Evolutionary conservation across 345 rosid species (phyloP).

Genomic region (Capsella bursapastoris): DNA sequence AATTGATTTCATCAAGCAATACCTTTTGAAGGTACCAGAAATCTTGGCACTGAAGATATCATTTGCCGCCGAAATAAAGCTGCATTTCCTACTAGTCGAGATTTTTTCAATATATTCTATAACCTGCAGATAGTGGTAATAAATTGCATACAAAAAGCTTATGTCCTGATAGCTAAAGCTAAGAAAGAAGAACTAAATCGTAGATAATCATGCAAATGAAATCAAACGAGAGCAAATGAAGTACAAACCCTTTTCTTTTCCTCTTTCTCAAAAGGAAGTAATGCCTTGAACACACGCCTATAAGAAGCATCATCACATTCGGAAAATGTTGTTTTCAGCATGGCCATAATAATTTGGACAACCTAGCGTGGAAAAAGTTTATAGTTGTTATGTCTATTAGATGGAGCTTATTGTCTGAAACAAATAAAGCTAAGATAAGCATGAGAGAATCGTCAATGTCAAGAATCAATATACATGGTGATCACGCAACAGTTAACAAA

Average conservation of each 20-base stretch:
- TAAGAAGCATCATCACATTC: conserved; percentile 82
- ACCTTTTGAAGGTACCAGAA: conserved; percentile 98
- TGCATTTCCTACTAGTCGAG: conserved; percentile 66
- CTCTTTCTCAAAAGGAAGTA: conserved; percentile 84
- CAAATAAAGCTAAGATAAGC: conserved; percentile 6
- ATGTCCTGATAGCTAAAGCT: conserved; percentile 21
- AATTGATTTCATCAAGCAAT: conserved; percentile 39
- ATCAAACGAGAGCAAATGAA: neutral
- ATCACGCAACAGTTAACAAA: conserved; percentile 15
- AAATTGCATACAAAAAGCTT: conserved; percentile 11
- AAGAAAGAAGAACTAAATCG: neutral
- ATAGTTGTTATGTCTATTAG: conserved; percentile 1
- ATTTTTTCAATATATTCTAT: conserved; percentile 82
- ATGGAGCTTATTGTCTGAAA: conserved; percentile 26
- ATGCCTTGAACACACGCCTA: conserved; percentile 84
- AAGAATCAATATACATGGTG: conserved; percentile 1
- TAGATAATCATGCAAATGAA: conserved; percentile 30
- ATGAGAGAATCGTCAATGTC: conserved; percentile 4
- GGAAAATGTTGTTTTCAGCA: conserved; percentile 79
- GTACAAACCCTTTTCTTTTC: conserved; percentile 74
- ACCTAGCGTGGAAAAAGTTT: conserved; percentile 51
- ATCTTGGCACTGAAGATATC: conserved; percentile 90
- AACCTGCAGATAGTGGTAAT: conserved; percentile 49
- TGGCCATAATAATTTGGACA: conserved; percentile 72
- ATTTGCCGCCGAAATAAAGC: conserved; percentile 75